These are phyloP conservation scores for Silene uniflora DNA, from an alignment of 148 eudicot genomes.

Conservation along the genomic window DNA sequence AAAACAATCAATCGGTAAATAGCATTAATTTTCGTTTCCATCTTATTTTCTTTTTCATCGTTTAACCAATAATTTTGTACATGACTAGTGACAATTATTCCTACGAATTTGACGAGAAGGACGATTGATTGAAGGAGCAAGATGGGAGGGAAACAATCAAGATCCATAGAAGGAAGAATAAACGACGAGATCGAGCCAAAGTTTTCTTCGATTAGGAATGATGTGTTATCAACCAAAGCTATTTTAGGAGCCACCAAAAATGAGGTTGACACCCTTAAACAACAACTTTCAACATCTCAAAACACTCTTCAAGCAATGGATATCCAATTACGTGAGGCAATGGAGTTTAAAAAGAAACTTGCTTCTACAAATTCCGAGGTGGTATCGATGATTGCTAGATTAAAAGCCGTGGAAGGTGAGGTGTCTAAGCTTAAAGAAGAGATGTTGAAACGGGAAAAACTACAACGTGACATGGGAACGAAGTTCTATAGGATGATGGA, in stretches of 20 bases:
- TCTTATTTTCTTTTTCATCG: neutral
- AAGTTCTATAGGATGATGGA: constrained; percentile 1
- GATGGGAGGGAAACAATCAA: constrained; percentile 10
- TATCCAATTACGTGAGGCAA: neutral
- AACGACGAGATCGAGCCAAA: neutral
- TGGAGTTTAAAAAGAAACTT: neutral
- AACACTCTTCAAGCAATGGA: neutral
- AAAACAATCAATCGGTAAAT: too few relatives aligned
- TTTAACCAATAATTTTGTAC: neutral
- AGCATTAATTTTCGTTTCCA: neutral
- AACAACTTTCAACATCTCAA: neutral
- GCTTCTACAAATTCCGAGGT: neutral
- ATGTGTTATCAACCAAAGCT: neutral
- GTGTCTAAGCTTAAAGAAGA: neutral
- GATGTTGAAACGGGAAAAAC: neutral
- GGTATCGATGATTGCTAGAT: neutral
- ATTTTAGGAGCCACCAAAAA: constrained; percentile 5
- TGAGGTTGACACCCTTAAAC: neutral
- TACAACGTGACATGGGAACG: neutral
- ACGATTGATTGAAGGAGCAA: neutral
- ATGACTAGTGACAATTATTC: neutral
- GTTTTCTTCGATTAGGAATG: constrained; percentile 2
- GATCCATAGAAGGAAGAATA: neutral
- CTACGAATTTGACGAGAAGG: neutral
- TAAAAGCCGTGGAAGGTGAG: neutral